Evolutionary conservation across 1,284 basidiomycete species (phyloP).

Genomic region (Taiwanofungus camphoratus): DNA sequence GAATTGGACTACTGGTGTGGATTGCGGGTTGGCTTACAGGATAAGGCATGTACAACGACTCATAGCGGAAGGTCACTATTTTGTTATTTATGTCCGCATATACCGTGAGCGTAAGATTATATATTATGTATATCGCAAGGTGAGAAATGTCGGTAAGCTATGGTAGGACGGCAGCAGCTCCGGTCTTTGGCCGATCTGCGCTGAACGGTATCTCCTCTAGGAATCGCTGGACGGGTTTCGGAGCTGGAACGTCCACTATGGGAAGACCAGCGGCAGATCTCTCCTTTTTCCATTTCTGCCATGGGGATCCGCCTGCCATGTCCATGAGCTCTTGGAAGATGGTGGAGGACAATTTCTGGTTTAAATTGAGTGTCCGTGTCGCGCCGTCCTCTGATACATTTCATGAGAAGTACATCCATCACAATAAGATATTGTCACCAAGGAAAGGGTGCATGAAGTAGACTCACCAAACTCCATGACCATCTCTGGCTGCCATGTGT

Average conservation of each 20-base stretch:
- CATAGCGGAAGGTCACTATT: background rate
- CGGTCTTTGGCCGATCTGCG: conserved; percentile 32
- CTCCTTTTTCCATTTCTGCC: conserved; percentile 51
- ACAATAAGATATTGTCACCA: background rate
- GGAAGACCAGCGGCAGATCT: conserved; percentile 41
- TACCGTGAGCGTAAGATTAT: no score
- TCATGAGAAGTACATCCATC: background rate
- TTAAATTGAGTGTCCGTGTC: conserved; percentile 43
- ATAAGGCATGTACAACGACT: conserved; percentile 3
- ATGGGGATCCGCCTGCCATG: conserved; percentile 49
- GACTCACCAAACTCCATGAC: conserved; percentile 56
- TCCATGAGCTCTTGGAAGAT: conserved; percentile 69
- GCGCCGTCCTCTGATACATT: conserved; percentile 45
- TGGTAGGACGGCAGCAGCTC: conserved; percentile 46
- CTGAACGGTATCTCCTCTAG: conserved; percentile 23
- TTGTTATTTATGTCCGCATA: no score
- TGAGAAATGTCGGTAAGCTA: conserved; percentile 22
- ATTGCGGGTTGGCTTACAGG: conserved; percentile 42
- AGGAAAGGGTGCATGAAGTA: background rate
- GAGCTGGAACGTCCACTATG: conserved; percentile 35
- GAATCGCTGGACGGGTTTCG: conserved; percentile 10
- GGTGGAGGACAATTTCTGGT: conserved; percentile 60
- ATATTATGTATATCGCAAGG: no score
- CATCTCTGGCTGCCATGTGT: conserved; percentile 54
- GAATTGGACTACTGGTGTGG: conserved; percentile 53